Base-by-base conservation (phyloP, 352 stramenopile genomes). In the Phytopythium oedochilum region DNA sequence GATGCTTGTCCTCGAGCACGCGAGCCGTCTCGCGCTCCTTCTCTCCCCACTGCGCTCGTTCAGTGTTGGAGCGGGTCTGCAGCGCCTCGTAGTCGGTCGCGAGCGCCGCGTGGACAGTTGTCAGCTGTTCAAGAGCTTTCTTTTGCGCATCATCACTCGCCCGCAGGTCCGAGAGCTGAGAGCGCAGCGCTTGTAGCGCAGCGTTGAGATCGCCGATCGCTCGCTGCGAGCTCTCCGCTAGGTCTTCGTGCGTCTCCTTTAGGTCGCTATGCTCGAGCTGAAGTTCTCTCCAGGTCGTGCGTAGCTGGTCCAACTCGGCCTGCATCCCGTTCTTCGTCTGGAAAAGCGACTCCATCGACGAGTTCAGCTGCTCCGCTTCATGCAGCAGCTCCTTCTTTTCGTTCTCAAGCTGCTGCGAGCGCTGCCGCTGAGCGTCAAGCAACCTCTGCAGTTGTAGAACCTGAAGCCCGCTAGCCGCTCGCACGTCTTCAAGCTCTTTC, bases 381-480 rank as follows among this genome's bases (percentile, higher is more conserved):
- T 77, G 67, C 4, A 91, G 59, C 26, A 91, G 57, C 38, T 91
- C 78, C 2, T 71, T 69, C 54, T 91, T 91, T 28, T 88, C 81
- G 20, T 38, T 50, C 56, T 91, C 81, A 1, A 91, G 62, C 17
- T 83, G 61, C 25, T 61, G 51, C 4, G 71, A 74, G 17, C 81
- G 70, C 15, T 53, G 31, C 6, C 73, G 68, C 31, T 86, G 75
- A 0, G 60, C 59, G 5, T 92, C 81, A 12, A 89, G 36, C 10
- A 46, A 63, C 38, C 85, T 83, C 26, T 88, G 78, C 3, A 88
- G 57, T 25, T 92, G 81, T n/a, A 87, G 48, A 10, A 73, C 56
- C 47, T 88, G 74, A n/a, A 86, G 52, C 0, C 59, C 67, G 32
- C 57, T 64, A 1, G 32, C 44, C 5, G 60, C 55, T 2, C 71